A percentile compares a stretch with the other conserved stretches of the same genome.
These are phyloP conservation scores for Suhomyces vadensis DNA, from an alignment of 805 yeast species.

Conservation along the genomic window DNA sequence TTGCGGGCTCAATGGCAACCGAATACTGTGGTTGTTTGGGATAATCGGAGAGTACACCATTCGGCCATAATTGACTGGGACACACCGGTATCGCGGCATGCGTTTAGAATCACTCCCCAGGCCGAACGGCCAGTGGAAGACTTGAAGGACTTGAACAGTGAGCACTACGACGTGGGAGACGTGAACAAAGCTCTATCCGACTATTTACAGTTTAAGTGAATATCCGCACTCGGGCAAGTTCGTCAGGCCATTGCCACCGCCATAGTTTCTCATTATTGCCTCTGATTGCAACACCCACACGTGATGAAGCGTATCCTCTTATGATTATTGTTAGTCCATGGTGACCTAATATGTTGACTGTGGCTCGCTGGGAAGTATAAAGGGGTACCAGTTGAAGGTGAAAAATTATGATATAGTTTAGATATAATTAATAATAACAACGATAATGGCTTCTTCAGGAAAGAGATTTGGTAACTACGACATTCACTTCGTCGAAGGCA, in stretches of 20 bases:
- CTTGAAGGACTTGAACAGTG: conserved; percentile 39
- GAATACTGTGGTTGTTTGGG: conserved; percentile 74
- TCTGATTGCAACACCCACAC: conserved; percentile 1
- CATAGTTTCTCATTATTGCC: neutral
- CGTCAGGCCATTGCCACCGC: neutral
- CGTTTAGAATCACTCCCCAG: conserved; percentile 69
- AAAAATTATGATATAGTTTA: neutral
- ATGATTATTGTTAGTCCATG: neutral
- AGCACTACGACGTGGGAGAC: conserved; percentile 34
- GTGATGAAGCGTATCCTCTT: neutral
- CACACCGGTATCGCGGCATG: conserved; percentile 65
- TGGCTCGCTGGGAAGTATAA: neutral
- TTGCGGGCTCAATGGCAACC: conserved; percentile 72
- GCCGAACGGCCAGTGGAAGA: conserved; percentile 68
- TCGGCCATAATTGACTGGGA: conserved; percentile 74
- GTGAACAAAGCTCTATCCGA: conserved; percentile 26
- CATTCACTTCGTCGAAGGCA: conserved; percentile 52
- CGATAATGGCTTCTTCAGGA: conserved; percentile 1
- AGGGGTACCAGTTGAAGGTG: neutral
- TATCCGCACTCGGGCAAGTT: neutral
- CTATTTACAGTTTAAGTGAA: conserved; percentile 7
- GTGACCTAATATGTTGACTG: no score
- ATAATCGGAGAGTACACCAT: conserved; percentile 70
- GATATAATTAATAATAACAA: neutral
- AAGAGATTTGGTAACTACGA: conserved; percentile 37